Evolutionary conservation across 148 eudicot species (phyloP), one percentile per base, ranked within the genome.

Genomic region (Vaccinium vitisidaea): DNA sequence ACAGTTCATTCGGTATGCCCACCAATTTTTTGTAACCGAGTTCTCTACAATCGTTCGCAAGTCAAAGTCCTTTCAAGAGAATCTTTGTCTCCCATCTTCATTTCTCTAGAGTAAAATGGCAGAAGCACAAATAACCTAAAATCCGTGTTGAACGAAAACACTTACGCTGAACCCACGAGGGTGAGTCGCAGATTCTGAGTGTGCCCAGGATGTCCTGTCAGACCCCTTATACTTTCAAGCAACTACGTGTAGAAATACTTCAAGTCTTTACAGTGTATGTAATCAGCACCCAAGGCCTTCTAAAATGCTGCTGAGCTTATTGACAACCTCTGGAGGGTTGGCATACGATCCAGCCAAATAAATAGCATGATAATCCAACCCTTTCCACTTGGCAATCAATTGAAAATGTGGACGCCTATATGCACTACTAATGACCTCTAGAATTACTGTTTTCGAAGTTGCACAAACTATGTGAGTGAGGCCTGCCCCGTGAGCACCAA

Each of bases 401-500:
- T 84, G 87, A 83, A 97, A 97, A 93, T 97, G 99, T 0, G 99
- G 98, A 30, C 99, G 93, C 80, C 88, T 92, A 76, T 88, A 97
- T 73, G 90, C 93, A 65, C 96, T 91, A 76, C 93, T 90, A 30
- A 97, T 87, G n/a, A 97, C 95, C 89, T 97, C 99, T 48, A 97
- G 85, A 83, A 97, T 87, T 67, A 88, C 93, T 4, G 99, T 88
- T 84, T 91, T 86, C 0, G 97, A 93, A 15, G 88, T 84, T 52
- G 99, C 98, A 49, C 98, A 89, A 54, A 97, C 97, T 87, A 95
- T 92, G 54, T 97, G 99, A 83, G 99, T 97, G 69, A 97, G 95
- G n/a, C 99, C 99, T 8, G 99, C 98, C 58, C 99, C 99, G 85
- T 97, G 99, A 84, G 99, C 99, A 52, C 99, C 99, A 25, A 95